Percentiles rank a stretch among this genome's conserved stretches.
Evolutionary conservation across 2,329 filamentous ascomycete genomes (phyloP).

Genomic region (Trichothecium roseum): DNA sequence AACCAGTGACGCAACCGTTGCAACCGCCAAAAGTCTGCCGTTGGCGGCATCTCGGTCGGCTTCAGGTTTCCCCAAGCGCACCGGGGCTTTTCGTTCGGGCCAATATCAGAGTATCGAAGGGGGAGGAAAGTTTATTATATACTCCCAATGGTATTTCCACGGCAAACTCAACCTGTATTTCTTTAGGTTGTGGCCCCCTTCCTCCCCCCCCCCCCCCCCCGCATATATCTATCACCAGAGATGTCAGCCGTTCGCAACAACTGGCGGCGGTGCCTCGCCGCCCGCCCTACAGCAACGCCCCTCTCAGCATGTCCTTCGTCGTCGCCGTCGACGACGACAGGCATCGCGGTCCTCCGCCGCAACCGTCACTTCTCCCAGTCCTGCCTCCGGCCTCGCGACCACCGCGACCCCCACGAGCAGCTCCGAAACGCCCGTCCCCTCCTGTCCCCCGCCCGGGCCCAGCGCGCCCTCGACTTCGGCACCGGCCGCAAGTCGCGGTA

Average conservation of each 20-base stretch:
- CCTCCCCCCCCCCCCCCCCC: no score
- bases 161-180: no score
- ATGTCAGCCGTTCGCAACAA: constrained; percentile 14
- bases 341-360: constrained; percentile 2
- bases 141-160: no score
- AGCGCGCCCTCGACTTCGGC: constrained; percentile 15
- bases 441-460: constrained; percentile 15
- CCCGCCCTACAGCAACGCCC: constrained; percentile 3
- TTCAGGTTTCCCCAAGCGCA: background rate
- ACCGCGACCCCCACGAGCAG: constrained; percentile 9
- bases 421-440: constrained; percentile 21
- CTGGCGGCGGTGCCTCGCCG: constrained; percentile 1
- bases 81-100: no score
- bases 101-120: no score
- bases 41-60: background rate
- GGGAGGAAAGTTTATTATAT: background rate
- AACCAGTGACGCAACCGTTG: background rate
- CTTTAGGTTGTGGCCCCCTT: no score
- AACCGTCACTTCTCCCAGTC: constrained; percentile 15
- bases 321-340: constrained; percentile 1
- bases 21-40: constrained; percentile 1
- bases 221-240: background rate
- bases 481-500: constrained; percentile 18
- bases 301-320: constrained; percentile 4
- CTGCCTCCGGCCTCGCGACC: constrained; percentile 5